Conservation (phyloP, 1,284 basidiomycete species). For the Naganishia sp. region DNA sequence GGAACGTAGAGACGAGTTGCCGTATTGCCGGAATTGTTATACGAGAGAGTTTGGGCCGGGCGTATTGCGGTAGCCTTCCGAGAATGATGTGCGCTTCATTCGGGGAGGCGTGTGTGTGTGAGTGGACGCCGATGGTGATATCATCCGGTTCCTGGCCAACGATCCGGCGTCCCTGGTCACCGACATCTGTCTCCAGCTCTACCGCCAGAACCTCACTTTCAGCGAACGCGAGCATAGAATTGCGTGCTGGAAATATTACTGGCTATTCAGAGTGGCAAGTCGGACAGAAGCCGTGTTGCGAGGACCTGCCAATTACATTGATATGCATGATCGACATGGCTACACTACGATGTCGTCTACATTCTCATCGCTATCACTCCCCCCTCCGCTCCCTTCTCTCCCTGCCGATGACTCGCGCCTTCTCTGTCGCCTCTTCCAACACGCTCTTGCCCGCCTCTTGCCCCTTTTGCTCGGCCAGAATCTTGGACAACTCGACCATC, state of each 20-base stretch:
- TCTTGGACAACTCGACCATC: constrained; percentile 45
- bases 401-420: constrained; percentile 62
- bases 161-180: too few relatives aligned
- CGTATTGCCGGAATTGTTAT: constrained; percentile 53
- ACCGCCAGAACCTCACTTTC: too few relatives aligned
- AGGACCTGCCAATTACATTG: too few relatives aligned
- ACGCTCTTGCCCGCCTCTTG: constrained; percentile 37
- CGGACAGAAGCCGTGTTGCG: too few relatives aligned
- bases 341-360: neutral
- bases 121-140: too few relatives aligned
- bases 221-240: too few relatives aligned
- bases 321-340: neutral
- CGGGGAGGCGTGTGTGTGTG: too few relatives aligned
- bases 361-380: neutral
- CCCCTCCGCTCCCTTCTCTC: constrained; percentile 64
- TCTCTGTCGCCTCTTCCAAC: constrained; percentile 47
- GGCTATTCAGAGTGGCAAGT: too few relatives aligned
- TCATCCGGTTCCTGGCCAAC: too few relatives aligned
- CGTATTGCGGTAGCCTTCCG: constrained; percentile 1
- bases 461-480: constrained; percentile 43
- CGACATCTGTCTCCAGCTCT: too few relatives aligned
- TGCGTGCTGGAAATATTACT: too few relatives aligned
- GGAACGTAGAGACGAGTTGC: constrained; percentile 38
- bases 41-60: constrained; percentile 35
- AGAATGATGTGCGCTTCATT: neutral